Evolutionary conservation across 164 flowering plant species (phyloP).

Genomic region (Brasenia schreberi): DNA sequence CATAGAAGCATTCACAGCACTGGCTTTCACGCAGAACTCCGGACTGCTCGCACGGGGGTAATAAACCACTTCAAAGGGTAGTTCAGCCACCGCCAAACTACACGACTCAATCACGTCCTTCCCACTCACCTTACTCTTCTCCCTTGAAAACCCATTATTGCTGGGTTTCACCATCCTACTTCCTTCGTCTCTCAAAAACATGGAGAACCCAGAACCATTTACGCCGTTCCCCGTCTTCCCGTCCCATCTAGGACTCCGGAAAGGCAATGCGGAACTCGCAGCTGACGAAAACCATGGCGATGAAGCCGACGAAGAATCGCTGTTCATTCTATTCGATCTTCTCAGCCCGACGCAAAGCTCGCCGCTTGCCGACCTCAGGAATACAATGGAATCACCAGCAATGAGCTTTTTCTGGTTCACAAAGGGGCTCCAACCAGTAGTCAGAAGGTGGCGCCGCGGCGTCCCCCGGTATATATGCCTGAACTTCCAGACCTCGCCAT

Average conservation of each 20-base stretch:
- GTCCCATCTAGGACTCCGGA: neutral
- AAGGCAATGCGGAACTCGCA: neutral
- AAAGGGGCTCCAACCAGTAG: slow-evolving; percentile 87
- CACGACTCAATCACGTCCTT: slow-evolving; percentile 29
- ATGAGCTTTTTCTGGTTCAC: slow-evolving; percentile 61
- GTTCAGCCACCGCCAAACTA: slow-evolving; percentile 28
- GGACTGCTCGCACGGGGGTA: slow-evolving; percentile 42
- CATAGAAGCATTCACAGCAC: slow-evolving; percentile 33
- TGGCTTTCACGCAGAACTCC: slow-evolving; percentile 57
- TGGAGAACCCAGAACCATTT: neutral
- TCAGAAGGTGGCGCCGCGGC: slow-evolving; percentile 63
- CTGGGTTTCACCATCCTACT: neutral
- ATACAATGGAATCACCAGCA: slow-evolving; percentile 69
- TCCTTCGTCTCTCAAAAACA: slow-evolving; percentile 1
- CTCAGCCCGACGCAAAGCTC: slow-evolving; percentile 44
- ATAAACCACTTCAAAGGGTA: slow-evolving; percentile 47
- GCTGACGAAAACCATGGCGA: slow-evolving; percentile 6
- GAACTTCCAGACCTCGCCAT: slow-evolving; percentile 43
- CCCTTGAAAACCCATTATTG: slow-evolving; percentile 11
- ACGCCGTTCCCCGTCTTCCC: neutral
- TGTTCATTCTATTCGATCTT: slow-evolving; percentile 15
- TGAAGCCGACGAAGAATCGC: neutral
- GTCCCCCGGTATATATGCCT: slow-evolving; percentile 59
- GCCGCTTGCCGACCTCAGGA: slow-evolving; percentile 30
- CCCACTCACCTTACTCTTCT: slow-evolving; percentile 18